Conservation (phyloP, 805 yeast genomes). For the Candida stauntonica region DNA sequence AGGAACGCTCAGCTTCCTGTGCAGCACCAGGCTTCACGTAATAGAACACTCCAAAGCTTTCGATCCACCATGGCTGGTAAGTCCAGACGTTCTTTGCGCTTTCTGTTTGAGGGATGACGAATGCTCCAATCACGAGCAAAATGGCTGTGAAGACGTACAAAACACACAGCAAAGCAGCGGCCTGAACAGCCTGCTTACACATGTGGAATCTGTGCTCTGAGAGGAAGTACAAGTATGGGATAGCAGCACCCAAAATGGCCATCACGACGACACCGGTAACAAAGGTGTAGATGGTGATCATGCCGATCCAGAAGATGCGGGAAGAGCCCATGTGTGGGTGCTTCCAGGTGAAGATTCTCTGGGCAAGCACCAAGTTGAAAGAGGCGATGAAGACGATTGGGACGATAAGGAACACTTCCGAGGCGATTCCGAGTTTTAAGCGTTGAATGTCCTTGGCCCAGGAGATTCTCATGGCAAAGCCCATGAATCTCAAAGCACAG, state of each 20-base stretch:
- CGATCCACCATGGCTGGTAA: slow-evolving; percentile 79
- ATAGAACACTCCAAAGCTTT: slow-evolving; percentile 53
- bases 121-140: slow-evolving; percentile 46
- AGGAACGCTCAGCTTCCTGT: slow-evolving; percentile 42
- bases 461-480: slow-evolving; percentile 51
- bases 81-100: slow-evolving; percentile 47
- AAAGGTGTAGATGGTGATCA: slow-evolving; percentile 47
- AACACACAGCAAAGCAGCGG: slow-evolving; percentile 42
- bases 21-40: slow-evolving; percentile 53
- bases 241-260: slow-evolving; percentile 60
- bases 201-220: slow-evolving; percentile 39
- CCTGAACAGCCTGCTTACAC: slow-evolving; percentile 53
- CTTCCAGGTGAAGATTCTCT: slow-evolving; percentile 70
- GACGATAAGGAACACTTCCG: slow-evolving; percentile 50
- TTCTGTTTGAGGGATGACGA: slow-evolving; percentile 48
- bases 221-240: slow-evolving; percentile 57
- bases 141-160: slow-evolving; percentile 53
- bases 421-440: slow-evolving; percentile 48
- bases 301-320: slow-evolving; percentile 42
- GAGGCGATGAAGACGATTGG: slow-evolving; percentile 58
- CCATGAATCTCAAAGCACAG: slow-evolving; percentile 49
- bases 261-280: slow-evolving; percentile 58
- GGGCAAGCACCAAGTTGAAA: slow-evolving; percentile 61
- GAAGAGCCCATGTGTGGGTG: slow-evolving; percentile 67
- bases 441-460: slow-evolving; percentile 54